These are phyloP conservation scores for Syzygium grande DNA, from an alignment of 345 rosid genomes.

Conservation along the genomic window DNA sequence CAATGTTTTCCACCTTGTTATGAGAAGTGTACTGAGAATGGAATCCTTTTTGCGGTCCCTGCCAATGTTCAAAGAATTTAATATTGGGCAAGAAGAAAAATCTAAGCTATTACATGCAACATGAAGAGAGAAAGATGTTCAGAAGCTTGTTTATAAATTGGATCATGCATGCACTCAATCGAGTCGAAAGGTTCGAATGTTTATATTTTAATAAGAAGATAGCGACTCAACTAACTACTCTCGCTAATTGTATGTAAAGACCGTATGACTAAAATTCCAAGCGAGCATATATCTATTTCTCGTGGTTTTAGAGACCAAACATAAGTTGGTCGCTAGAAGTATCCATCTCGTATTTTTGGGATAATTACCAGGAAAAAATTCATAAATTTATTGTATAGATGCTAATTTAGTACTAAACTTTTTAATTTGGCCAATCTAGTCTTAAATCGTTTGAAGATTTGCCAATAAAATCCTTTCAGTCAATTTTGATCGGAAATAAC, in stretches of 20 bases:
- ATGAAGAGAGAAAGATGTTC: background rate
- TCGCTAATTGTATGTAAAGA: background rate
- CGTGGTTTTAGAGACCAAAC: background rate
- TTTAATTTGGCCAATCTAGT: background rate
- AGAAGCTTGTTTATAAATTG: background rate
- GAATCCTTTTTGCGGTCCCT: background rate
- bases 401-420: accelerated
- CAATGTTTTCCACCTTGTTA: background rate
- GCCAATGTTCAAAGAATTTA: background rate
- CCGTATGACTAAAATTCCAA: background rate
- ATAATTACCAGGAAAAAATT: background rate
- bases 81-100: background rate
- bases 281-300: background rate
- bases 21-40: background rate
- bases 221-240: background rate
- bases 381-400: accelerated
- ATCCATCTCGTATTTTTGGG: background rate
- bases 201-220: background rate
- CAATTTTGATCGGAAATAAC: accelerated
- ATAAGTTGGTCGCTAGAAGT: background rate
- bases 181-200: background rate
- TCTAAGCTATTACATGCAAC: background rate
- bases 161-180: background rate
- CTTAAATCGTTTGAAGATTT: background rate
- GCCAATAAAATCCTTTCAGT: accelerated